Base-by-base conservation (phyloP, 495 filamentous ascomycete species). In the Jackrogersella minutella region DNA sequence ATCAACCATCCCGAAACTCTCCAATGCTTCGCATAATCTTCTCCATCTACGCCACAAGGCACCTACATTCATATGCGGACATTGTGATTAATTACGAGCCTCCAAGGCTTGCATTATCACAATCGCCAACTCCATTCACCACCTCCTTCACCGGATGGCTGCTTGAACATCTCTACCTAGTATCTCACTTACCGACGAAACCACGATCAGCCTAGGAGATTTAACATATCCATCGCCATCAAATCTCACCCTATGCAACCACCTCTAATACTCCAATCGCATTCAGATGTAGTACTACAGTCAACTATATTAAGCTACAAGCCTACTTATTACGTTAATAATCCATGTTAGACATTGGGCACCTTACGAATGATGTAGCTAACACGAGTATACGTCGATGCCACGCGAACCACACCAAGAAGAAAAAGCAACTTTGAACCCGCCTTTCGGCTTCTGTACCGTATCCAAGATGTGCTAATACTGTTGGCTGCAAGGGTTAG, bases 321-420 rank as follows among this genome's bases (percentile, higher is more conserved):
- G 13, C n/a, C 30, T 50, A 62, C 28, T 17, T 28, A 41, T 39
- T 36, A n/a, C n/a, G n/a, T 36, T 30, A 28, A 53, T 24, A 47
- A 51, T 62, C 7, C 3, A 7, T 7, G 26, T 22, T 37, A 21
- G 31, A 34, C 43, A 46, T 53, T 69, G 56, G 61, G 43, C 28
- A 49, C 43, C 57, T 69, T 58, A 53, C 61, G 61, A 69, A 44
- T 46, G 39, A 31, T 55, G 26, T 51, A 40, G 60, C 60, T 16
- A 41, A n/a, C 41, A 51, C 21, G 21, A n/a, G n/a, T n/a, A n/a
- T n/a, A n/a, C n/a, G n/a, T n/a, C n/a, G n/a, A 61, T 69, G 61
- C 50, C 61, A 69, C 66, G 57, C 66, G 66, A 65, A 47, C 66
- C 60, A 69, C 60, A 69, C 66, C 43, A 31, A 64, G 39, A 56